Evolutionary conservation across 225 moss, liverwort and hornwort genomes (phyloP), one percentile per base, ranked within the genome.

Genomic region (Sphagnum contortum): DNA sequence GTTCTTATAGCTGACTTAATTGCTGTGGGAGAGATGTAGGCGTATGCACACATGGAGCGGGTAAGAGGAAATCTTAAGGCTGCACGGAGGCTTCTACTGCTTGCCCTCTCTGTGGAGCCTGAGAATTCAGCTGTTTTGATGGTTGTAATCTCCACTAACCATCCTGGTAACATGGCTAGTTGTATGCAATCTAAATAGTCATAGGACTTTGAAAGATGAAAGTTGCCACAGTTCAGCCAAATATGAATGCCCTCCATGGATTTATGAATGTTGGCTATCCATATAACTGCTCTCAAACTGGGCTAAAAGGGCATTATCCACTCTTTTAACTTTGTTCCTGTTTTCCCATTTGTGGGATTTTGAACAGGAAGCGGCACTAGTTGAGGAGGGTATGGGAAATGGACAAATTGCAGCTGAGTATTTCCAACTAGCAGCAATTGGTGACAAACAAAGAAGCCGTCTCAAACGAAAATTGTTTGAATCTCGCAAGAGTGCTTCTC

Each of bases 21-120:
- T 29, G 1, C 29, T 29, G 29, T 29, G 29, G 29, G 29, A 29
- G 29, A 29, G 29, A 29, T 1, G 29, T 83, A 94, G 94, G 94
- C 91, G 8, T 94, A 78, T 61, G 89, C 87, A 51, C 94, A 89
- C 13, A 86, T 94, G 94, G 94, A 94, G 68, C 83, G 94, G 55
- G 71, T 83, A 59, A 72, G 68, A 67, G 81, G 87, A 61, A 85
- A 91, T 69, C 63, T 86, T 47, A 67, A 75, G 62, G 71, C 64
- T 59, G 89, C 94, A 46, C 77, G 67, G 50, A 77, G 69, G 47
- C 63, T 94, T 2, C 64, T 91, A 65, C 13, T 49, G 61, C 59
- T 64, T 63, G 89, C 88, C 10, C 72, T 83, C 68, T 71, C 69
- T 5, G 55, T 87, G 55, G 89, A 91, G 64, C 49, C 65, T 55